phyloP scores from a whole-genome alignment of 164 flowering plant species.

The Macadamia tetraphylla region DNA sequence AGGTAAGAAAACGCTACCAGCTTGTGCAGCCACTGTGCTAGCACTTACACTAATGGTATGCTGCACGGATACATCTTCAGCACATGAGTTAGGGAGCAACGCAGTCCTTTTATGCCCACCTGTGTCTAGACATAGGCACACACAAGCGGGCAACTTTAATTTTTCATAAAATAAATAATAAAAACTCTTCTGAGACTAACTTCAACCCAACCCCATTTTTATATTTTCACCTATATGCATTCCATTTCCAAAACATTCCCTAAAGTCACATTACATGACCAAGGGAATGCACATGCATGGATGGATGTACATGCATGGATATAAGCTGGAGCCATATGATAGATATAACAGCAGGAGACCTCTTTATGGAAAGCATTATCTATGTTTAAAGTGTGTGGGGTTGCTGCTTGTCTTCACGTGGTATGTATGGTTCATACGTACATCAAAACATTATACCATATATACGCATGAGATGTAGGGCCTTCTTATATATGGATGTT shows the following conservation, averaged over 20 bases:
- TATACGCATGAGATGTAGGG: background rate
- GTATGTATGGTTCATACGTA: background rate
- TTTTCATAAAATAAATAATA: background rate
- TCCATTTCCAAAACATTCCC: slow-evolving; percentile 1
- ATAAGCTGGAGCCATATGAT: background rate
- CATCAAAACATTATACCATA: background rate
- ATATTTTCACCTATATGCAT: background rate
- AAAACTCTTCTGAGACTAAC: background rate
- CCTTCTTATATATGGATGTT: slow-evolving; percentile 11
- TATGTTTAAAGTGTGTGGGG: background rate
- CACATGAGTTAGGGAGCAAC: no score
- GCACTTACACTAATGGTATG: no score
- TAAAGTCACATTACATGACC: background rate
- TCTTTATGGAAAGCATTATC: no score
- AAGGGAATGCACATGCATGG: no score
- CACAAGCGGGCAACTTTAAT: no score
- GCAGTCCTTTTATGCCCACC: no score
- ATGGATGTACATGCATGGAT: background rate
- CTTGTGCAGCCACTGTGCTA: no score
- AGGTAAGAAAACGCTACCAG: no score
- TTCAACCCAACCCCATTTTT: background rate
- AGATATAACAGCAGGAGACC: no score
- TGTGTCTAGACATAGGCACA: no score
- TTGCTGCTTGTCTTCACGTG: background rate
- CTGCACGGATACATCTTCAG: no score